Base-by-base conservation (phyloP, 1,139 yeast species). In the Blastobotrys indianensis region DNA sequence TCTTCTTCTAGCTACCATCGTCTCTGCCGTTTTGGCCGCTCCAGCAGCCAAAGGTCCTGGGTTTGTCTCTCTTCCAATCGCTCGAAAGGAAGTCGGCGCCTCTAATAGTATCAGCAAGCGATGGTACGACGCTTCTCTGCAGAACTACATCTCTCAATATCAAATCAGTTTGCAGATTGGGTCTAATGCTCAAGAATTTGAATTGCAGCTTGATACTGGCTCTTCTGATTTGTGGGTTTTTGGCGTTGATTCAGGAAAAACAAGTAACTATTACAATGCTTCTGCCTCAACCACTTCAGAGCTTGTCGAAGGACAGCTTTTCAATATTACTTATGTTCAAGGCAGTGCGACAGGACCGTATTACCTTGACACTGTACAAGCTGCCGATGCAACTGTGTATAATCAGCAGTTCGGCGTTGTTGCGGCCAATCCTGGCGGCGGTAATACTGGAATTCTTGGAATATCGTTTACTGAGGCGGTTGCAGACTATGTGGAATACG, bases 161-260 rank as follows among this genome's bases (percentile, higher is more conserved):
- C 64, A 72, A 12, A 64, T 73, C 3, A 63, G 66, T 11, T 51
- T 78, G 13, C 57, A 61, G 13, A 56, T 82, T 17, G 88, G 88
- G 3, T 72, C 83, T 1, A 70, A 77, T 4, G 58, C 68, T 0
- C 79, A 77, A 53, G 60, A 68, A 9, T 72, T 81, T 20, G 67
- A 68, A 4, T 79, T 81, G 3, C 64, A 78, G 37, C 60, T 81
- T 37, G 87, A 81, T 57, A 79, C 85, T 4, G 86, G 86, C 0
- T 79, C 84, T 3, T 72, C 84, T 1, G 85, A 80, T 59, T 65
- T 79, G 51, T 80, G 85, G 85, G 73, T 80, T 17, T 60, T 61
- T 52, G 58, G 59, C 36, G 25, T 20, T 4, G 25, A 20, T 7
- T 4, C 25, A 7, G 25, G 25, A 7, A 4, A 4, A 7, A 20